Base-by-base conservation (phyloP, 2,329 filamentous ascomycete species). In the Clarireedia sp. region DNA sequence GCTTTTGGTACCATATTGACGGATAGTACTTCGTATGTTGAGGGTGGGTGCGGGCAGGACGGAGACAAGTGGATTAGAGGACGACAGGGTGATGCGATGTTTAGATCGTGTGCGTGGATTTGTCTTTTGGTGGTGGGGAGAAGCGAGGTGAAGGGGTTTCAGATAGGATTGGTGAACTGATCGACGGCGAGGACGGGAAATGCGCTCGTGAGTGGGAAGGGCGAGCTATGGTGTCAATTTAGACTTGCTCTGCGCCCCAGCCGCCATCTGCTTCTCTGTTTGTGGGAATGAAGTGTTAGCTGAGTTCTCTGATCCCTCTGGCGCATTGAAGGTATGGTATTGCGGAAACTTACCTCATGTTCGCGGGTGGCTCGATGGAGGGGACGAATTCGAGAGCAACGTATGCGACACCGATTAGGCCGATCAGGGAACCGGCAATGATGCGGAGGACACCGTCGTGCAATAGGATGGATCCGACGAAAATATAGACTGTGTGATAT, bases 401-500 rank as follows among this genome's bases (percentile, higher is more conserved):
- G 74, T 97, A 99, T 59, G 71, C 86, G 59, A 96, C 68, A 64
- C 94, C 94, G 61, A 89, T 75, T 51, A 94, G 65, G 51, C 85
- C 90, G 63, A 97, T 79, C 64, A 95, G 78, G 51, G 82, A 80
- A 63, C 90, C 94, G 23, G 89, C 83, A 56, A 95, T 82, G 69
- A 85, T 83, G 68, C 84, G 85, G 65, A 87, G 77, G 67, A 82
- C 75, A 60, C 76, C 68, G 61, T 78, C 73, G 64, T 89, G 83
- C 55, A 96, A 81, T 56, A 96, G 80, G 65, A 97, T 86, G 64
- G 83, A 87, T 63, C 92, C 94, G 67, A 96, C 78, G 73, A 99
- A 97, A 73, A 97, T 81, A 80, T 99, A 99, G 78, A 99, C 91
- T 96, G 58, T 16, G 36, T 59, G 48, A 67, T 51, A 70, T 61